These are phyloP conservation scores for Saturnispora saitoi DNA, from an alignment of 805 yeast species.

Conservation along the genomic window DNA sequence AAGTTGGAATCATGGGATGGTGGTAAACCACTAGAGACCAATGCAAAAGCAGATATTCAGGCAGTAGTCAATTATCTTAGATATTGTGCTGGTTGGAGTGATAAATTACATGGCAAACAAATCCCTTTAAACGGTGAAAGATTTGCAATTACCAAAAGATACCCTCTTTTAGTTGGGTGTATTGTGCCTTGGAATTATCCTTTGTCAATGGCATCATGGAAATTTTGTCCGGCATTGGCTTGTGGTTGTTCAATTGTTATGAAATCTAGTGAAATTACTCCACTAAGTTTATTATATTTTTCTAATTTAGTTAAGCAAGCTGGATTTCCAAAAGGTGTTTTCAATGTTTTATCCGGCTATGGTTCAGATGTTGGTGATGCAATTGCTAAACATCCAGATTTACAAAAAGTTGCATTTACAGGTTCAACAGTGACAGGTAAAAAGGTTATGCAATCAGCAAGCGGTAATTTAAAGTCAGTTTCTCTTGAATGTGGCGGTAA, in stretches of 20 bases:
- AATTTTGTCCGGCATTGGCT: constrained; percentile 74
- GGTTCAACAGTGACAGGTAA: constrained; percentile 64
- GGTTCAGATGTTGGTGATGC: constrained; percentile 67
- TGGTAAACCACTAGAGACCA: constrained; percentile 42
- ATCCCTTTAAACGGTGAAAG: constrained; percentile 34
- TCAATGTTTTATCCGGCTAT: constrained; percentile 61
- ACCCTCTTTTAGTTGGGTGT: constrained; percentile 59
- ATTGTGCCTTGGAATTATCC: constrained; percentile 73
- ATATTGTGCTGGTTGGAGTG: constrained; percentile 58
- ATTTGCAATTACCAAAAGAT: constrained; percentile 61
- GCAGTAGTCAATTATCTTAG: constrained; percentile 38
- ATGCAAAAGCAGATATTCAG: constrained; percentile 42
- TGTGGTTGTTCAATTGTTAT: constrained; percentile 68
- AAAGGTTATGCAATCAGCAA: constrained; percentile 60
- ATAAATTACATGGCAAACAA: constrained; percentile 40
- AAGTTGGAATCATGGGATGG: constrained; percentile 47
- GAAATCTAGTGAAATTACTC: constrained; percentile 71
- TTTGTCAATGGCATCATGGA: constrained; percentile 68
- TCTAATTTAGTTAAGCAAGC: constrained; percentile 52
- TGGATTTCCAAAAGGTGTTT: constrained; percentile 71
- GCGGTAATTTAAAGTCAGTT: constrained; percentile 51
- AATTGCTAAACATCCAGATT: constrained; percentile 49
- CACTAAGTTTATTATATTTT: constrained; percentile 55
- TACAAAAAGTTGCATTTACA: constrained; percentile 55
- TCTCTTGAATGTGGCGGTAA: constrained; percentile 71